Evolutionary conservation across 2,329 filamentous ascomycete species (phyloP), one percentile per base, ranked within the genome.

Genomic region (Diplodia sapinea): DNA sequence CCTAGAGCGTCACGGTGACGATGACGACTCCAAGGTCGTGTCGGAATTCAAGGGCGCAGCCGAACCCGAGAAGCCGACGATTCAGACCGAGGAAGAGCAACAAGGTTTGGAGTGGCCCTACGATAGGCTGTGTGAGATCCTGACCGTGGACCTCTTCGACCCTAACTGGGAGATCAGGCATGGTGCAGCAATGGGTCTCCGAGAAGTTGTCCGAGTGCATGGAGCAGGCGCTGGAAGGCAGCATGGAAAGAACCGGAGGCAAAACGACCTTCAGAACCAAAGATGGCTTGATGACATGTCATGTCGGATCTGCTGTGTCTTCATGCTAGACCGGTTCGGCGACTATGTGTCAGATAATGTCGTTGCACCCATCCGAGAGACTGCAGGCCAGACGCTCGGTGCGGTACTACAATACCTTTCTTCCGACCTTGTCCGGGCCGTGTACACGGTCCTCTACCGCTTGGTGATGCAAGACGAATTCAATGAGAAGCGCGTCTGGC

Each of bases 301-400:
- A n/a, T 97, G 94, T 74, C 91, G 95, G 31, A 86, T 99, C 59
- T 94, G 94, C 78, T 97, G 92, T 76, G 94, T 99, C 64, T 90
- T 99, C 74, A 97, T 99, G 89, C 88, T 99, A 17, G 95, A 99
- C 80, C 89, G 94, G 65, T 99, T 99, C 76, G 96, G 94, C 67
- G 95, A 99, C 76, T 99, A 97, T 81, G 95, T 96, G 68, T 97
- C 94, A 5, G 95, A 99, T 78, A 99, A 93, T 65, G 96, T 96
- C 0, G 93, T 99, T 50, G 95, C 95, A 0, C 95, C 95, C 0
- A 97, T 99, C 70, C 87, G 95, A 71, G 95, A 99, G 81, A 97
- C 94, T 0, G 92, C 96, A 50, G 95, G 95, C 55, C 95, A 99
- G 79, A 94, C 94, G 2, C 84, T 99, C 15, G 96, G 94, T 73